Conservation (phyloP, 768 basidiomycete genomes). For the Calocera viscosa region DNA sequence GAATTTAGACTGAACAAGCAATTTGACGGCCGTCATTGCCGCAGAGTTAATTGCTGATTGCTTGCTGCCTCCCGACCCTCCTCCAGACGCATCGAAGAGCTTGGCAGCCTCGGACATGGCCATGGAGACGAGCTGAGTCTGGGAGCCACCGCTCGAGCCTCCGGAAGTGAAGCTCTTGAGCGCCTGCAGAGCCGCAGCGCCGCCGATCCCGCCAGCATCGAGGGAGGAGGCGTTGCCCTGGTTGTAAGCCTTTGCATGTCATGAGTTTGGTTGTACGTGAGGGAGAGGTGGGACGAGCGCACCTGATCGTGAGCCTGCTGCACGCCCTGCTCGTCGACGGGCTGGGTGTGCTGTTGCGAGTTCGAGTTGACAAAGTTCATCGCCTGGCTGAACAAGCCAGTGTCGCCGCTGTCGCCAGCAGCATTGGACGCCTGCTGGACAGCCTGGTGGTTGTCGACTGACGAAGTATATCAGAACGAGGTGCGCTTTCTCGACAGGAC, state of each 20-base stretch:
- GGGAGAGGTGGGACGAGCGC: background rate
- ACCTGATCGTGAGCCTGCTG: constrained; percentile 40
- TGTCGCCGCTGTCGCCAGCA: constrained; percentile 39
- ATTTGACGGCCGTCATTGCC: constrained; percentile 74
- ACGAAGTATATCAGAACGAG: background rate
- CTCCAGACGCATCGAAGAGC: constrained; percentile 58
- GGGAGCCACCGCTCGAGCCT: constrained; percentile 32
- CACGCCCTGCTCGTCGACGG: constrained; percentile 56
- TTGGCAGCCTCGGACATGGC: constrained; percentile 73
- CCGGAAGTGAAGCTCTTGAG: constrained; percentile 56
- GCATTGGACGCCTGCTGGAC: constrained; percentile 42
- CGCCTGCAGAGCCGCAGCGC: constrained; percentile 68
- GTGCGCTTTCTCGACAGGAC: background rate
- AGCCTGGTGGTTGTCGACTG: constrained; percentile 56
- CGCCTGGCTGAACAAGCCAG: constrained; percentile 40
- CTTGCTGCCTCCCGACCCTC: constrained; percentile 40
- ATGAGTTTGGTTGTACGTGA: background rate
- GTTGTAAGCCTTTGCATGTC: constrained; percentile 38
- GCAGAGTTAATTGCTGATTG: constrained; percentile 79
- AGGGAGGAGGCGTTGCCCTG: constrained; percentile 40
- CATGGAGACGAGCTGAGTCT: constrained; percentile 61
- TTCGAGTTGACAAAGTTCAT: constrained; percentile 37
- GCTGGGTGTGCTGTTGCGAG: constrained; percentile 40
- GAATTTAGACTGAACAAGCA: constrained; percentile 54
- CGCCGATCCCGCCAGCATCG: constrained; percentile 51